These are phyloP conservation scores for Canariomyces notabilis DNA, from an alignment of 2,329 filamentous ascomycete genomes.

Conservation along the genomic window DNA sequence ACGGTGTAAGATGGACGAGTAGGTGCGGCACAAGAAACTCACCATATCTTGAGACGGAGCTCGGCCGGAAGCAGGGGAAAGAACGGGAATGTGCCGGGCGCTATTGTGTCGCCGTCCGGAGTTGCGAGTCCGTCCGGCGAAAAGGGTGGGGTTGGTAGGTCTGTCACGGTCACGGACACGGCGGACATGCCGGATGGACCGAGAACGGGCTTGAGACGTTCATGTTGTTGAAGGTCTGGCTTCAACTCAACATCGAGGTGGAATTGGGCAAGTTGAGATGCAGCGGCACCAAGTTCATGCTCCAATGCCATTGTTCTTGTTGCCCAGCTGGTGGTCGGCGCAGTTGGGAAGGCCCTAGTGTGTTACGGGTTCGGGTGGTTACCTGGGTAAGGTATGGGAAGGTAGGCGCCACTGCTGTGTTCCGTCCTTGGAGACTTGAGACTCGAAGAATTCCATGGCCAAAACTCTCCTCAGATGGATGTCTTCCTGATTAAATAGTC, in stretches of 20 bases:
- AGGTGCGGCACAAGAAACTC: not conserved
- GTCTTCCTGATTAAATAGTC: no score
- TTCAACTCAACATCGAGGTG: not conserved
- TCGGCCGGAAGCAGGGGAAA: slow-evolving; percentile 33
- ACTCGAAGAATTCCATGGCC: no score
- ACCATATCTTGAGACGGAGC: slow-evolving; percentile 34
- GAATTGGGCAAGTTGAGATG: not conserved
- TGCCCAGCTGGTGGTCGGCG: not conserved
- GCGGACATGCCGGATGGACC: not conserved
- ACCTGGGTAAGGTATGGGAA: no score
- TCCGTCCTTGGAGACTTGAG: no score
- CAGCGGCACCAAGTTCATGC: not conserved
- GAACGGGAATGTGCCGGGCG: slow-evolving; percentile 21
- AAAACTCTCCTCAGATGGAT: no score
- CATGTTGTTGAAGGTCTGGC: not conserved
- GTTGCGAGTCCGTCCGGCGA: slow-evolving; percentile 1
- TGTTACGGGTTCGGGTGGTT: no score
- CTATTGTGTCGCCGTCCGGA: not conserved
- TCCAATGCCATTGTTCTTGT: not conserved
- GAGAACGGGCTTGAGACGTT: not conserved
- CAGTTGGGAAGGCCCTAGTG: no score
- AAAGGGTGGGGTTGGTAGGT: slow-evolving; percentile 11
- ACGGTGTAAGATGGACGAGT: no score
- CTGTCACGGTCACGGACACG: slow-evolving; percentile 8
- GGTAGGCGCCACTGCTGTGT: no score